Percentiles rank a stretch among this genome's conserved stretches.
phyloP scores from a whole-genome alignment of 352 stramenopile species.

The Phytophthora megakarya region DNA sequence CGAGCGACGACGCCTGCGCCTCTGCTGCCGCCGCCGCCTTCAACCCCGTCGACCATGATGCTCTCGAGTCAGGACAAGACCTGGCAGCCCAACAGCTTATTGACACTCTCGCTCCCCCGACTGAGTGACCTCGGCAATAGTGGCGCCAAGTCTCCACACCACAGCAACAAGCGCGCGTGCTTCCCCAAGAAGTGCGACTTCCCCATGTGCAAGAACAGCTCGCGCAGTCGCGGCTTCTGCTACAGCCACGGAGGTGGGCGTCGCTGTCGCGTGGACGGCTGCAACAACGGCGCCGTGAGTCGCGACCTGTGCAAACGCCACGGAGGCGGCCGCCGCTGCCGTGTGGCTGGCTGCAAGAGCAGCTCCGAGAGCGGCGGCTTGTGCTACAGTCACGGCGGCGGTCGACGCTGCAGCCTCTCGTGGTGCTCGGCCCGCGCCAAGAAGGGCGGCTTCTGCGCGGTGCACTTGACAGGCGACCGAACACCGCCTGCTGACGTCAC shows the following conservation, averaged over 20 bases:
- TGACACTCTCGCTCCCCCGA: constrained; percentile 34
- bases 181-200: constrained; percentile 87
- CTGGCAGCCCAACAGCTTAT: constrained; percentile 18
- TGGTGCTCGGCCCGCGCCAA: constrained; percentile 79
- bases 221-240: constrained; percentile 76
- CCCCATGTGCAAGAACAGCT: constrained; percentile 85
- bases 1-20: constrained; percentile 9
- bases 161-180: constrained; percentile 55
- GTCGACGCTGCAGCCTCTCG: constrained; percentile 64
- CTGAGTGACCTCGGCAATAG: constrained; percentile 13
- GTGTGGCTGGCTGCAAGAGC: constrained; percentile 71
- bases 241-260: constrained; percentile 77
- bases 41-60: constrained; percentile 22
- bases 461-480: constrained; percentile 52
- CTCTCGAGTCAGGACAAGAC: constrained; percentile 38
- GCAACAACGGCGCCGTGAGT: constrained; percentile 76
- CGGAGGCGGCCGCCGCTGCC: constrained; percentile 70
- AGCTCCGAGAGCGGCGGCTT: constrained; percentile 72
- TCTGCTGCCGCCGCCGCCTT: constrained; percentile 8
- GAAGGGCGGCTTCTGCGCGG: constrained; percentile 71
- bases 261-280: constrained; percentile 67
- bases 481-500: constrained; percentile 18
- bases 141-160: constrained; percentile 6
- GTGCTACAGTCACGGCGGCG: constrained; percentile 80
- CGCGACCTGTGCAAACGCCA: constrained; percentile 84